Base-by-base conservation (phyloP, 129 eudicot species). In the Tanacetum coccineum region DNA sequence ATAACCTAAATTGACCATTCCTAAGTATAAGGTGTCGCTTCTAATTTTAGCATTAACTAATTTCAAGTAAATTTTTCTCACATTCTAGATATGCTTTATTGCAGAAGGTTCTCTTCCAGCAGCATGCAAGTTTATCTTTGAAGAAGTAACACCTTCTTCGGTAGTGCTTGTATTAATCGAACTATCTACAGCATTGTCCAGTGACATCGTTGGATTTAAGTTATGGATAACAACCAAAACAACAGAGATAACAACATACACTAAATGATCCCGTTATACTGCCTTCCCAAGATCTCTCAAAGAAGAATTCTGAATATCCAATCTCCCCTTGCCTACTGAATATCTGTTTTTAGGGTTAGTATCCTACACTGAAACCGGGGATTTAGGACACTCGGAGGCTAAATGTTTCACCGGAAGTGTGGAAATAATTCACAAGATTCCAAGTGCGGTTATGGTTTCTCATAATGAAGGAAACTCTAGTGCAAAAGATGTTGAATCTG, bases 31-130 rank as follows among this genome's bases (percentile, higher is more conserved):
- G 21, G 19, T 54, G 59, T 22, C 13, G 19, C 14, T 40, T 14
- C 17, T 12, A 2, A 4, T 66, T 67, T 1, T 40, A 1, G 63
- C 21, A 10, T 44, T n/a, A 30, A 22, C 2, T n/a, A n/a, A n/a
- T 22, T 22, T 22, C 2, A 22, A 22, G 25, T 22, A 22, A 22
- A 22, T 36, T 70, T 77, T 45, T 3, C 51, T 25, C 45, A 32
- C 13, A 54, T 13, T 17, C 71, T 72, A 49, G 8, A 18, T 48
- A 13, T 48, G 15, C 40, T 73, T 28, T 6, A 50, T 68, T 62
- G 81, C 89, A 88, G 98, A 88, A 80, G 92, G 86, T 67, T 92
- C 98, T 11, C 87, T 92, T 61, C 98, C 98, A 12, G 91, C 96
- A 72, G 98, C 98, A 61, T 92, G 98, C 91, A 88, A 76, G 66